These are phyloP conservation scores for Aspergillus phoenicis DNA, from an alignment of 2,329 filamentous ascomycete genomes.

Conservation along the genomic window DNA sequence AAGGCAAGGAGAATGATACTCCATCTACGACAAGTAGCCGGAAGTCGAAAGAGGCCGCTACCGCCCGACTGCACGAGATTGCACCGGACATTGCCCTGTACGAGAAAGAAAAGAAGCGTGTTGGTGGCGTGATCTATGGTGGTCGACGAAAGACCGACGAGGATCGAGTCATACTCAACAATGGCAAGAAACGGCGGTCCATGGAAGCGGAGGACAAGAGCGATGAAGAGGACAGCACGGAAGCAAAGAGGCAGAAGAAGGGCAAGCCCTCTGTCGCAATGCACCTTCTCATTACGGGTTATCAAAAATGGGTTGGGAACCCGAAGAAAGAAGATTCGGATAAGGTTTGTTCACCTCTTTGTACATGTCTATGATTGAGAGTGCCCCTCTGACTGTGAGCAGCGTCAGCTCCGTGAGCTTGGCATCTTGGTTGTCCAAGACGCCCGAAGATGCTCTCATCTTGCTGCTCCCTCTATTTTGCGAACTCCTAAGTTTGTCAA, in stretches of 20 bases:
- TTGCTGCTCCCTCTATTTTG: slow-evolving; percentile 83
- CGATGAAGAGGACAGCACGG: slow-evolving; percentile 58
- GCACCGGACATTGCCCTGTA: slow-evolving; percentile 86
- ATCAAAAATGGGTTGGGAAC: slow-evolving; percentile 77
- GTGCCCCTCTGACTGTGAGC: not conserved
- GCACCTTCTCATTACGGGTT: slow-evolving; percentile 80
- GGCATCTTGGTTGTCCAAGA: slow-evolving; percentile 82
- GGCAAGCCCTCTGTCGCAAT: slow-evolving; percentile 67
- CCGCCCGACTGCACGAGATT: slow-evolving; percentile 73
- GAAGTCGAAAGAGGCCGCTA: slow-evolving; percentile 83
- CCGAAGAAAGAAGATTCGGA: slow-evolving; percentile 75
- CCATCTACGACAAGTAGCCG: slow-evolving; percentile 75
- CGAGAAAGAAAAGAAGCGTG: slow-evolving; percentile 89
- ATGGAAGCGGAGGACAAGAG: slow-evolving; percentile 52
- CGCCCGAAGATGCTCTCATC: slow-evolving; percentile 74
- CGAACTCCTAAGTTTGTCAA: slow-evolving; percentile 93
- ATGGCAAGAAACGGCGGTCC: slow-evolving; percentile 47
- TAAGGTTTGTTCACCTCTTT: slow-evolving; percentile 60
- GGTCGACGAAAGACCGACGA: slow-evolving; percentile 52
- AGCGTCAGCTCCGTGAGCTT: slow-evolving; percentile 79
- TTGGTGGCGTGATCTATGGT: slow-evolving; percentile 65
- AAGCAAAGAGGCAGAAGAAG: slow-evolving; percentile 65
- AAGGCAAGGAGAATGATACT: slow-evolving; percentile 81
- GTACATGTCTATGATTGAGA: not conserved
- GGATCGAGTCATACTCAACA: slow-evolving; percentile 36